Percentiles rank a stretch among this genome's conserved stretches.
phyloP scores from a whole-genome alignment of 2,329 filamentous ascomycete genomes.

The Arachnomyces sp. region DNA sequence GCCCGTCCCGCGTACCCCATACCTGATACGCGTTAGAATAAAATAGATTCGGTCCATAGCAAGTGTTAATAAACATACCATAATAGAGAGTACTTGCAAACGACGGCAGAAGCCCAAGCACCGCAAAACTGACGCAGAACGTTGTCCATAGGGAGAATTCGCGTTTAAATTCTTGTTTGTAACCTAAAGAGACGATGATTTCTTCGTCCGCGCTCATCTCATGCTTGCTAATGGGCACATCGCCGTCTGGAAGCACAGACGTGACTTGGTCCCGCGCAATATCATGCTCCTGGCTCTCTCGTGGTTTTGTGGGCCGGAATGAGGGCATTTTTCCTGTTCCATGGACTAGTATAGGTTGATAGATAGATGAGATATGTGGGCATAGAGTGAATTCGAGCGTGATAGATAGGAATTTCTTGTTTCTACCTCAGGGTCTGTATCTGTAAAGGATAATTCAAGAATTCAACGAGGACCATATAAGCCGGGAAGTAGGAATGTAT shows the following conservation, averaged over 20 bases:
- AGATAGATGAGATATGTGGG: too few relatives aligned
- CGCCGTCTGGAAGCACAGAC: conserved; percentile 29
- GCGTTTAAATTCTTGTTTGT: conserved; percentile 58
- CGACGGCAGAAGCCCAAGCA: conserved; percentile 62
- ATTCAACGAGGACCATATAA: too few relatives aligned
- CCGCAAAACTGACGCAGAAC: conserved; percentile 67
- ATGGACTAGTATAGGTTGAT: too few relatives aligned
- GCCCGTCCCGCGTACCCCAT: conserved; percentile 51
- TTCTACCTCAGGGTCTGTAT: too few relatives aligned
- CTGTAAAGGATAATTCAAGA: too few relatives aligned
- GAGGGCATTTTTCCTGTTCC: too few relatives aligned
- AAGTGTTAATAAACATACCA: conserved; percentile 42
- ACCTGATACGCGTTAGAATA: conserved; percentile 17
- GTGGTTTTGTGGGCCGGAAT: too few relatives aligned
- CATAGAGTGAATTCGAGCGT: too few relatives aligned
- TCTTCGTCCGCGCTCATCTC: conserved; percentile 34
- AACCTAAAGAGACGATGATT: conserved; percentile 38
- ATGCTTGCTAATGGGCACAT: conserved; percentile 29
- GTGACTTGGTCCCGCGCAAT: conserved; percentile 22
- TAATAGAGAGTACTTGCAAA: conserved; percentile 67
- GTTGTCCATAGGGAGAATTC: conserved; percentile 69
- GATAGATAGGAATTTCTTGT: too few relatives aligned
- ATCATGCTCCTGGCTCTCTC: too few relatives aligned
- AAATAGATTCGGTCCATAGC: conserved; percentile 4
- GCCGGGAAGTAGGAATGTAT: too few relatives aligned